These are phyloP conservation scores for Abrus precatorius DNA, from an alignment of 306 rosid genomes.

Conservation along the genomic window DNA sequence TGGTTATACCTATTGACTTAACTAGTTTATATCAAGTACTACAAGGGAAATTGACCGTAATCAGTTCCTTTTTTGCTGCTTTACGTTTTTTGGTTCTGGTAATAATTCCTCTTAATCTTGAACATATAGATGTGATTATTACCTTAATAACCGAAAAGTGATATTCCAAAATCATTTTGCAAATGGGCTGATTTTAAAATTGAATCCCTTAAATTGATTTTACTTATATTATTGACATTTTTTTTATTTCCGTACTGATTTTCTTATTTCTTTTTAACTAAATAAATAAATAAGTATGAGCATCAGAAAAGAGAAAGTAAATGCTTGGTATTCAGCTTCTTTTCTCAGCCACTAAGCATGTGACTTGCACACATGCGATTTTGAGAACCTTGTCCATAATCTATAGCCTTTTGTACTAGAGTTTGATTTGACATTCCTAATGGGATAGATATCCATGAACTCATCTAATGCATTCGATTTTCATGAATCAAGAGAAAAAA, in stretches of 20 bases:
- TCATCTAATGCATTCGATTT: neutral
- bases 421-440: slow-evolving; percentile 26
- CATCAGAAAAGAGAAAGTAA: slow-evolving; percentile 3
- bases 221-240: neutral
- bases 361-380: slow-evolving; percentile 2
- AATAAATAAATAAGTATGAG: neutral
- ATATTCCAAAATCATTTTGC: neutral
- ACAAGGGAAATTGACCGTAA: slow-evolving; percentile 1
- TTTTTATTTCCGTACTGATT: neutral
- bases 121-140: neutral
- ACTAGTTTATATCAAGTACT: neutral
- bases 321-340: slow-evolving; percentile 22
- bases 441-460: neutral
- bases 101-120: neutral
- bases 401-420: neutral
- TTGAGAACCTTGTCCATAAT: slow-evolving; percentile 2
- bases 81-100: neutral
- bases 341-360: slow-evolving; percentile 35
- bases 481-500: slow-evolving; percentile 16
- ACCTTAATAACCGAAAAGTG: neutral
- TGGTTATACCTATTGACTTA: slow-evolving; percentile 1
- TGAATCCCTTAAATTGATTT: neutral
- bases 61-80: neutral
- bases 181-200: neutral
- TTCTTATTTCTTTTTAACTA: neutral